Evolutionary conservation across 1,284 basidiomycete species (phyloP), one percentile per base, ranked within the genome.

Genomic region (Irpex rosettiformis): DNA sequence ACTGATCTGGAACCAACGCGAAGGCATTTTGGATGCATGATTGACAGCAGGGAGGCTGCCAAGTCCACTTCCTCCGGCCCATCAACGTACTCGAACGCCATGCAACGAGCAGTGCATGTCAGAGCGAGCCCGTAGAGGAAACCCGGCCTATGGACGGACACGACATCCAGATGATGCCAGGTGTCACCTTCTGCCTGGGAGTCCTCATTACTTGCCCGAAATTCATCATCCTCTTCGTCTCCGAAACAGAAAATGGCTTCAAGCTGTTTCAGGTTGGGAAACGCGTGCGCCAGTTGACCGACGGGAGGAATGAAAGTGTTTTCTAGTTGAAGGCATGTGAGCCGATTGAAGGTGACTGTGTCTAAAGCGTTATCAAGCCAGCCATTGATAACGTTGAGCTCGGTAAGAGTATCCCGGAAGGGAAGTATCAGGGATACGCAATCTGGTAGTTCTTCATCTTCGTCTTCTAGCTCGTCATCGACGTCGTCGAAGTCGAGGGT

Each of bases 401-500:
- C 27, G 10, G 10, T 22, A 24, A 51, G 48, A 10, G 22, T 51
- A 16, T 51, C 6, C 27, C 21, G 18, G 18, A 51, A 51, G 24
- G 24, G 22, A 8, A n/a, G 18, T 11, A 51, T 25, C 48, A 51
- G 21, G 5, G 48, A 51, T 10, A 51, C 24, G 10, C 11, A 7
- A 28, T 51, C 25, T 2, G 48, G 48, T 16, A 28, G 48, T 11
- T 51, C 48, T 22, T 51, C 48, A 22, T 51, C 48, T 21, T 28
- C 27, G 18, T 51, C 48, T 51, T 51, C 48, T 5, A 51, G 48
- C 18, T 51, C 48, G 27, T 51, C 48, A 22, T 51, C 48, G 10
- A 51, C 48, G 24, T 51, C 48, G 25, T 51, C 48, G 25, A 51
- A 51, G 25, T 51, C 48, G 22, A 51, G 25, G 6, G 48, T 51